Conservation (phyloP, 805 yeast species). For the Maudiozyma turicensis region DNA sequence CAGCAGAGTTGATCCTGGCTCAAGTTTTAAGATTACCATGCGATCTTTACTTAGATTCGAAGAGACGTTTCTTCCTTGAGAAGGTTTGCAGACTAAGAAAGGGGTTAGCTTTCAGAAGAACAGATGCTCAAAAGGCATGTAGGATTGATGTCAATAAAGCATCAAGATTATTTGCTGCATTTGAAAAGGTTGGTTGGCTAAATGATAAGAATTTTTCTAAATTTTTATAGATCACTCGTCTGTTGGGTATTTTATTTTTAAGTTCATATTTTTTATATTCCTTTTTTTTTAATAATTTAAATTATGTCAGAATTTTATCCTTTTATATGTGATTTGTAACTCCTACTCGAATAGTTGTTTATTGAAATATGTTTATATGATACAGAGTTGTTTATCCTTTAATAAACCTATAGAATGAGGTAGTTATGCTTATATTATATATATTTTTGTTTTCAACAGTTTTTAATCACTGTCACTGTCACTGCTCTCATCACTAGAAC, state of each 20-base stretch:
- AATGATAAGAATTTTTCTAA: constrained; percentile 57
- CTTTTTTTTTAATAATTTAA: not conserved
- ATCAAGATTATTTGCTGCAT: constrained; percentile 77
- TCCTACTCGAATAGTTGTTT: not conserved
- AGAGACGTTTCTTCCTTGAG: constrained; percentile 76
- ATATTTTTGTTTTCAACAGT: not conserved
- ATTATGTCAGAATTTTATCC: not conserved
- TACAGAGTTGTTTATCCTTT: not conserved
- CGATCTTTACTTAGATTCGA: constrained; percentile 66
- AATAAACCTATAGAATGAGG: not conserved
- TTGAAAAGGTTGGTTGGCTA: constrained; percentile 85
- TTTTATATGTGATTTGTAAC: not conserved
- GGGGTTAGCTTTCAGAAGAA: constrained; percentile 77
- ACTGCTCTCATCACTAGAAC: constrained; percentile 20
- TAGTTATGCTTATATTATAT: not conserved
- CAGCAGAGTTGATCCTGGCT: constrained; percentile 80
- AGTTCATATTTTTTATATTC: not conserved
- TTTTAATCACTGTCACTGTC: constrained; percentile 19
- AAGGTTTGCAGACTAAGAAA: constrained; percentile 64
- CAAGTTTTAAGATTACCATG: constrained; percentile 79
- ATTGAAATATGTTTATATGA: not conserved
- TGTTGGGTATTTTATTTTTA: not conserved
- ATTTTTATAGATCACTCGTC: constrained; percentile 10
- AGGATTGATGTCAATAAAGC: constrained; percentile 94
- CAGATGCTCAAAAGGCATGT: constrained; percentile 96